Evolutionary conservation across 164 flowering plant genomes (phyloP), one percentile per base, ranked within the genome.

Genomic region (Taxillus chinensis): DNA sequence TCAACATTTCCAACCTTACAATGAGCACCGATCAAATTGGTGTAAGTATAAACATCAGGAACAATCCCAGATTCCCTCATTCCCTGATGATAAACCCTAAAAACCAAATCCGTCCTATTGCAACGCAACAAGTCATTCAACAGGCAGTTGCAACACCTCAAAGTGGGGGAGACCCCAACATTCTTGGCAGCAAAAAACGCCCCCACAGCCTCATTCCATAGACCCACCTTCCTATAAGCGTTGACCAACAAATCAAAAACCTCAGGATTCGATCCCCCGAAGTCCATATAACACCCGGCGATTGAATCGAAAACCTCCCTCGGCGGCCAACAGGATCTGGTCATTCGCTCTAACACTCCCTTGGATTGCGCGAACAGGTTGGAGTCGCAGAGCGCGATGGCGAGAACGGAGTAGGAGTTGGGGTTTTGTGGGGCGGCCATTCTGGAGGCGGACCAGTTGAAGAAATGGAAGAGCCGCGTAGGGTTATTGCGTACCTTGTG

Each of bases 11-110:
- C 92, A 56, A 43, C 73, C 69, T 74, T 86, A 66, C 76, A 80
- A 62, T 73, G 64, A 3, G 83, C 96, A 37, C 69, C 67, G 10
- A 92, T 81, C 70, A 86, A 62, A 74, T 41, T 79, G 0, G 78
- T 75, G 60, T 79, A 85, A 54, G 89, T 86, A 55, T 84, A 85
- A 66, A 75, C 85, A 82, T 92, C 92, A 60, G 76, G 71, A 16
- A 6, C 39, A 1, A 89, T 46, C 52, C 73, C 70, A 6, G 39
- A 70, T 41, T 76, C 80, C 56, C 71, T 7, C 84, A 89, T 83
- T 58, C 66, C 72, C 27, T 27, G 27, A 16, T 75, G 72, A 66
- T 81, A 81, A 7, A 89, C 95, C 74, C 71, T 78, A 91, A 91
- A 89, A 71, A 86, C 83, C 75, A 74, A 45, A 14, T 70, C 85